Percentiles rank a stretch among this genome's conserved stretches.
Conservation (phyloP, 495 filamentous ascomycete genomes). For the Annulohypoxylon nitens region DNA sequence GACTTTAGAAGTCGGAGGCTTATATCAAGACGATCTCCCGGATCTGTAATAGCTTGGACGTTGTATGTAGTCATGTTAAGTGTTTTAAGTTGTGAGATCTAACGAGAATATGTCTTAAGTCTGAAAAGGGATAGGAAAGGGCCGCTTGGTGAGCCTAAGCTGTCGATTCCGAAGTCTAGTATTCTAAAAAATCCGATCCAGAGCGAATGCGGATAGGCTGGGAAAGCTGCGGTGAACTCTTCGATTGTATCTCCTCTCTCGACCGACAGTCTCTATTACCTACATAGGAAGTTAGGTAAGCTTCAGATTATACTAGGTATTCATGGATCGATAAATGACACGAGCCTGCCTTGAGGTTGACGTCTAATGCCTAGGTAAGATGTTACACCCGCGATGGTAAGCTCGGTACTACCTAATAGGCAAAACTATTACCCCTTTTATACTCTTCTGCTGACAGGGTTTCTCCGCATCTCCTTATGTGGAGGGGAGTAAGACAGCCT, state of each 20-base stretch:
- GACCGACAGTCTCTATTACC: no score
- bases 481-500: slow-evolving; percentile 17
- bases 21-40: neutral
- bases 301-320: neutral
- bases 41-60: neutral
- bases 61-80: neutral
- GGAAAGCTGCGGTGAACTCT: no score
- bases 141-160: no score
- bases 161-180: no score
- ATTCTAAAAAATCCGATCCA: no score
- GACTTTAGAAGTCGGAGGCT: neutral
- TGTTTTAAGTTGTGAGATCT: neutral
- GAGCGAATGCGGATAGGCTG: no score
- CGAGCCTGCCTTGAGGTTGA: neutral
- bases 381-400: slow-evolving; percentile 28
- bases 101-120: neutral
- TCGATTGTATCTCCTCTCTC: no score
- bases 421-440: slow-evolving; percentile 25
- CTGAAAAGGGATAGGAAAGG: neutral
- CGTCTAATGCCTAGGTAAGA: slow-evolving; percentile 3
- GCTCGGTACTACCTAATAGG: slow-evolving; percentile 22
- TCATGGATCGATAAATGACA: neutral
- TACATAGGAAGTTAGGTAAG: no score
- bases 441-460: slow-evolving; percentile 30
- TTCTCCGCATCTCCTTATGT: slow-evolving; percentile 37